phyloP scores from a whole-genome alignment of 371 early-diverging fungal species.

The Mucor plumbeus region DNA sequence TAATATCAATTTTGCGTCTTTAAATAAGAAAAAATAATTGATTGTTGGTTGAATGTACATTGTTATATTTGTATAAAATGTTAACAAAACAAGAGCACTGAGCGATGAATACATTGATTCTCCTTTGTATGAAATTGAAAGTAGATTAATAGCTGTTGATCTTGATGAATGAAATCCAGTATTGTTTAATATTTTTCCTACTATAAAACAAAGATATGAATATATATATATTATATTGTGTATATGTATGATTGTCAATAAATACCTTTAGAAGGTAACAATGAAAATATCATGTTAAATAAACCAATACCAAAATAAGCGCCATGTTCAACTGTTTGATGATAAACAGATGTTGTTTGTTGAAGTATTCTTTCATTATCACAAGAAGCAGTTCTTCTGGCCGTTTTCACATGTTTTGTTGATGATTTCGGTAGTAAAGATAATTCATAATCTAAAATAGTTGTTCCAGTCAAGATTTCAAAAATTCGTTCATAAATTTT shows the following conservation, averaged over 20 bases:
- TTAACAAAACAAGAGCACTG: conserved; percentile 25
- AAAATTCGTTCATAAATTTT: conserved; percentile 37
- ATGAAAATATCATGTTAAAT: conserved; percentile 33
- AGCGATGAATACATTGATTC: conserved; percentile 32
- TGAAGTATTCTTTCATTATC: background rate
- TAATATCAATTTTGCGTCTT: conserved; percentile 21
- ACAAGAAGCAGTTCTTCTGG: background rate
- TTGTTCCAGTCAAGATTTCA: conserved; percentile 14
- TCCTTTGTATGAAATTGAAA: conserved; percentile 23
- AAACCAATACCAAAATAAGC: conserved; percentile 41
- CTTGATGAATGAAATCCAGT: conserved; percentile 29
- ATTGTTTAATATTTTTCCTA: conserved; percentile 25
- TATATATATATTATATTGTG: too few relatives aligned
- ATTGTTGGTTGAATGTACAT: conserved; percentile 31
- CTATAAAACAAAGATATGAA: conserved; percentile 5
- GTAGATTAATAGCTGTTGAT: conserved; percentile 21
- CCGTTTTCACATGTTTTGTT: background rate
- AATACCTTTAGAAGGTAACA: conserved; percentile 40
- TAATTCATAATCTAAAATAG: conserved; percentile 5
- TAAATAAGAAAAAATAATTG: conserved; percentile 13
- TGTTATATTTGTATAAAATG: conserved; percentile 31
- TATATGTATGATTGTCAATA: background rate
- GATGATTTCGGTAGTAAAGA: background rate
- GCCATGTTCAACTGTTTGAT: conserved; percentile 25
- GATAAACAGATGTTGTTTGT: background rate